Conservation (phyloP, 305 asterid species). For the Solanum aculeatissimum region DNA sequence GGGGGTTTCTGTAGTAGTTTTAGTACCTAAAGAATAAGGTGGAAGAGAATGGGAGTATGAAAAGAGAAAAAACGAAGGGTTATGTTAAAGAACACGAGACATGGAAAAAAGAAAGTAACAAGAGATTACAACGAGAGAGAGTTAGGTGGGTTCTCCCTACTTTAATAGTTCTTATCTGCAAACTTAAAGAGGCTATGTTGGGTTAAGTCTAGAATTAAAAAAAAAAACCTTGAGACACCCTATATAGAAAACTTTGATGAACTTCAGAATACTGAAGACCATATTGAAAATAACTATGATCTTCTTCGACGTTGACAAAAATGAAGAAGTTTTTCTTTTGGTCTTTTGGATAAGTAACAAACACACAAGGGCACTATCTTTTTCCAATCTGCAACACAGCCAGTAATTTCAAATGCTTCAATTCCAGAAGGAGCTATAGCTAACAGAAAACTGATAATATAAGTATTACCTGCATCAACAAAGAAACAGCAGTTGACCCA, state of each 20-base stretch:
- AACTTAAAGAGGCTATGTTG: background rate
- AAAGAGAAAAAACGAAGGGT: background rate
- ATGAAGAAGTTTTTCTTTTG: background rate
- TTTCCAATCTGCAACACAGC: background rate
- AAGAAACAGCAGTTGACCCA: conserved; percentile 77
- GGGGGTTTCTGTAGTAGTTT: background rate
- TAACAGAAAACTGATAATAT: background rate
- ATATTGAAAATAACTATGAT: background rate
- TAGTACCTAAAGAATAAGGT: background rate
- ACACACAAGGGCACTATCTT: background rate
- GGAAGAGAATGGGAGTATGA: background rate
- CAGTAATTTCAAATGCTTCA: background rate
- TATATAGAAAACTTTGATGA: background rate
- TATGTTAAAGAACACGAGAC: background rate
- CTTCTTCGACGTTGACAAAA: background rate
- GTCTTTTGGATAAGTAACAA: background rate
- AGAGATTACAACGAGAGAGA: background rate
- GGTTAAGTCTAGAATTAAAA: background rate
- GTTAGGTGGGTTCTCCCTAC: background rate
- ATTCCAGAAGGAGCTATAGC: background rate
- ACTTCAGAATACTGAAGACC: background rate
- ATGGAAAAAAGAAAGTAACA: background rate
- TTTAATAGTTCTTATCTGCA: background rate
- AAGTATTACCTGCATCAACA: conserved; percentile 59
- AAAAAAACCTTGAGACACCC: background rate